Evolutionary conservation across 73 alveolate genomes (phyloP), one percentile per base, ranked within the genome.

Genomic region (Tetrahymena borealis): DNA sequence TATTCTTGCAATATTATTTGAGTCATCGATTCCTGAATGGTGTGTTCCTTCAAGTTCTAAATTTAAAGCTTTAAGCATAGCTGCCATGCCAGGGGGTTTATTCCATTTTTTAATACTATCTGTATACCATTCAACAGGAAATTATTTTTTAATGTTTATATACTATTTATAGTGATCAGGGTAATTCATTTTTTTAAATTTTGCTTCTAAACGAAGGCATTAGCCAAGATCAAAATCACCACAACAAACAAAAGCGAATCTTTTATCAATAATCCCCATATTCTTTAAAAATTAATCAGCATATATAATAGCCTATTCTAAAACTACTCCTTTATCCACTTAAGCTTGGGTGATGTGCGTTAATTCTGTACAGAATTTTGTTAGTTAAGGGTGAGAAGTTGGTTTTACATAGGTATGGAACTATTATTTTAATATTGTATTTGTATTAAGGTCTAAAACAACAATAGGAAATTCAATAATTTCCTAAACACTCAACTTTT

Each of bases 1-100:
- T 60, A 60, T 60, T 38, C 94, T 92, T 13, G 97, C 96, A 37
- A 96, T 96, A 92, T 96, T 96, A 39, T 90, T 92, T 13, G 95
- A 20, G 77, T 96, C 98, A 40, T 96, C 98, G 28, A 96, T 78
- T 10, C 98, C 98, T 31, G 98, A 96, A 90, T 96, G 98, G 90
- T 96, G 98, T 28, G 94, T 91, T 1, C 98, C 98, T 37, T 91
- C 92, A 28, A 96, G 94, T 33, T 91, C 94, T 7, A 96, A 39
- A 12, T 90, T 93, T 28, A 94, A 37, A 24, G 79, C 79, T 36
- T 96, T 78, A 11, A 96, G 97, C 96, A 96, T 94, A 9, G 93
- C 94, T n/a, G 91, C 93, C 98, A 96, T 94, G n/a, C 98, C 97
- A 24, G 38, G 85, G 28, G 85, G 85, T n/a, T 60, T 60, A 60